Base-by-base conservation (phyloP, 2,329 filamentous ascomycete species). In the Coleophoma crateriformis region DNA sequence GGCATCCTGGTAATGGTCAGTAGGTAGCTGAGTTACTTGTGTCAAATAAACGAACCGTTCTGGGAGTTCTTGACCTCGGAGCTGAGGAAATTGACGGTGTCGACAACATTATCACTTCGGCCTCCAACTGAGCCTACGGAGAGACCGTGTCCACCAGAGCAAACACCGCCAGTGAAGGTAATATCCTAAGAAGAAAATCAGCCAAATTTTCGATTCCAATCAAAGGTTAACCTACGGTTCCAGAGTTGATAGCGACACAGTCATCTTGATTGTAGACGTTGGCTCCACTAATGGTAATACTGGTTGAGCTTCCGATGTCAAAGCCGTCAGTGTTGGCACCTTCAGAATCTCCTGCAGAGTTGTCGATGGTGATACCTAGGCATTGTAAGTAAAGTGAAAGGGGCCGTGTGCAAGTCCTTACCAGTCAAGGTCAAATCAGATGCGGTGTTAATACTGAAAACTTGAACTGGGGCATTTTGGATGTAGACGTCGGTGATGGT, bases 191-290 rank as follows among this genome's bases (percentile, higher is more conserved):
- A 73, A 32, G 13, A 27, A 7, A 44, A 32, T 44, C n/a, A 44
- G 20, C 77, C 57, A 82, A 78, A 50, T 73, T 76, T 32, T 43
- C 14, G 13, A 12, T 11, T 38, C 4, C 13, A 10, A n/a, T 8
- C 20, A 22, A 14, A 43, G 11, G 27, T 17, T 17, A 32, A 27
- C 48, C 39, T 38, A 47, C 59, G 19, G 66, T 71, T 47, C 77
- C 77, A 2, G 74, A 78, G 66, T 80, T 81, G 56, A 81, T 64
- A 34, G 77, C 78, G 19, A 81, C 64, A 57, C 78, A 81, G 59
- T 81, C 78, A 50, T 81, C 78, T 64, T 81, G 78, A 65, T 81
- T 81, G 61, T 74, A 70, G 47, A 81, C 68, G 49, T 66, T 71
- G 27, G 75, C 74, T 34, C 33, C 71, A 48, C 66, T 68, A 58